Conservation (phyloP, 176 grass and related monocot genomes). For the Carex pumila region DNA sequence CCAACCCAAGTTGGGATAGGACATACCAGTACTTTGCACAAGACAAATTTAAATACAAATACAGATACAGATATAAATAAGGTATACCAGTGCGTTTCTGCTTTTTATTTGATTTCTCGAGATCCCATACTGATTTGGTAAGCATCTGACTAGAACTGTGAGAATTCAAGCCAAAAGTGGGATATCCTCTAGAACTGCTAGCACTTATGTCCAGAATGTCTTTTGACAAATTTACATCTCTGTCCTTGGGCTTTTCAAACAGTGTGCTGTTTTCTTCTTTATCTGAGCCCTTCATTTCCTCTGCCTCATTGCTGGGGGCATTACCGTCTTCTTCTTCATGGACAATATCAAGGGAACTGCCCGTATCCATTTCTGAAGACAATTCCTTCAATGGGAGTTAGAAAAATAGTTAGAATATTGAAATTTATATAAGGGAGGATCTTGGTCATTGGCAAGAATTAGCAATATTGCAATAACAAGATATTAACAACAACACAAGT, state of each 20-base stretch:
- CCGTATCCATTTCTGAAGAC: background rate
- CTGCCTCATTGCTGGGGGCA: background rate
- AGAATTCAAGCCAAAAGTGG: background rate
- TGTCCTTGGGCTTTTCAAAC: slow-evolving; percentile 1
- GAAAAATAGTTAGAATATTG: background rate
- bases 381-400: slow-evolving; percentile 9
- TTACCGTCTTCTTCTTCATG: slow-evolving; percentile 17
- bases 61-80: background rate
- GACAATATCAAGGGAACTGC: slow-evolving; percentile 6
- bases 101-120: slow-evolving; percentile 18
- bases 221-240: background rate
- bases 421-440: background rate
- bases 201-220: background rate
- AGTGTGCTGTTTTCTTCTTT: slow-evolving; percentile 1
- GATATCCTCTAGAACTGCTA: background rate
- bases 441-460: background rate
- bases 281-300: background rate
- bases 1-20: background rate
- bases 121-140: slow-evolving; percentile 12
- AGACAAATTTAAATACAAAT: background rate
- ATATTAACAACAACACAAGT: background rate
- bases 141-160: background rate
- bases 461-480: background rate
- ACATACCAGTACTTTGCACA: background rate
- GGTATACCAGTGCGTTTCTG: slow-evolving; percentile 21